phyloP scores from a whole-genome alignment of 768 basidiomycete genomes.

The Megacollybia marginata region DNA sequence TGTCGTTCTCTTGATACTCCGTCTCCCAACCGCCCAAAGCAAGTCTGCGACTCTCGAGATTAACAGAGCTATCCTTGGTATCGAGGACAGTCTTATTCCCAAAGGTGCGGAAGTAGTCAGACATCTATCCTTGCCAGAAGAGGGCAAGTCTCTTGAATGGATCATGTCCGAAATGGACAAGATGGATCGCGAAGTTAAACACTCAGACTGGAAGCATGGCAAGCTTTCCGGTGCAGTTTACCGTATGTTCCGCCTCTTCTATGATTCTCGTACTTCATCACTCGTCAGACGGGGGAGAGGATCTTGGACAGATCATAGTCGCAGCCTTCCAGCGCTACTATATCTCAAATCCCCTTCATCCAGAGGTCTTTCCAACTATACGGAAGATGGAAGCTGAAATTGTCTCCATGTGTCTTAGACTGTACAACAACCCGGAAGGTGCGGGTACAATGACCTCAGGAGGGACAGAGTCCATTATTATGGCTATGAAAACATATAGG shows the following conservation, averaged over 20 bases:
- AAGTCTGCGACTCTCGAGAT: conserved; percentile 56
- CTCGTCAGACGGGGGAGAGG: conserved; percentile 69
- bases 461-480: conserved; percentile 93
- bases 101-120: conserved; percentile 54
- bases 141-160: conserved; percentile 65
- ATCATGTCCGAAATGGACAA: conserved; percentile 71
- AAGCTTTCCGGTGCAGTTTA: conserved; percentile 84
- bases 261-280: neutral
- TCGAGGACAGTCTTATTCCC: conserved; percentile 64
- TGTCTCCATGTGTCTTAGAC: conserved; percentile 76
- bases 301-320: conserved; percentile 70
- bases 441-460: conserved; percentile 93
- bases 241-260: conserved; percentile 39
- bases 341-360: conserved; percentile 86
- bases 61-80: conserved; percentile 52
- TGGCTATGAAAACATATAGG: conserved; percentile 91
- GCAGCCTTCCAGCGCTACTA: conserved; percentile 78
- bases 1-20: conserved; percentile 48
- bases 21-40: conserved; percentile 50
- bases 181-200: conserved; percentile 58
- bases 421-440: conserved; percentile 81
- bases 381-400: conserved; percentile 98
- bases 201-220: conserved; percentile 55
- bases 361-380: conserved; percentile 86
- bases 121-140: conserved; percentile 56